Conservation (phyloP, 805 yeast species). For the Pichia heedii region DNA sequence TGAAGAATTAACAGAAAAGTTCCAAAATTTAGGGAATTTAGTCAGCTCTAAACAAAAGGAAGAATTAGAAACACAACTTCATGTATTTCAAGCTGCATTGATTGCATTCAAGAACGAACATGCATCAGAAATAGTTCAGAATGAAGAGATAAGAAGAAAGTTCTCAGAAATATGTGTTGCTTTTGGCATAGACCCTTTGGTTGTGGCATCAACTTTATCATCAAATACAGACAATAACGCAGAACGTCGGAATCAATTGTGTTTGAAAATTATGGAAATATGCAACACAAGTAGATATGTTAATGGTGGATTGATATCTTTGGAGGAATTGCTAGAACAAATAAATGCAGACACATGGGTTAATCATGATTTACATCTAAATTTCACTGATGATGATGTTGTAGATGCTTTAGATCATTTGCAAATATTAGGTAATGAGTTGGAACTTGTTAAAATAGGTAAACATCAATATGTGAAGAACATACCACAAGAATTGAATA, state of each 20-base stretch:
- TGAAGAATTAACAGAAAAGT: constrained; percentile 25
- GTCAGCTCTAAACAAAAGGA: constrained; percentile 46
- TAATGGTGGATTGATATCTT: constrained; percentile 75
- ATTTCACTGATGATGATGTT: constrained; percentile 41
- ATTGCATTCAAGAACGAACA: constrained; percentile 69
- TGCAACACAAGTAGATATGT: constrained; percentile 60
- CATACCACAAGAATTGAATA: constrained; percentile 52
- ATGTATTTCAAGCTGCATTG: constrained; percentile 69
- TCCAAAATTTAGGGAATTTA: constrained; percentile 40
- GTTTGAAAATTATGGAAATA: constrained; percentile 66
- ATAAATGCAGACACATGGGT: constrained; percentile 18
- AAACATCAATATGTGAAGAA: constrained; percentile 50
- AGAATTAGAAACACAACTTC: constrained; percentile 60
- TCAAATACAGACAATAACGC: constrained; percentile 18
- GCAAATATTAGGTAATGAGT: constrained; percentile 58
- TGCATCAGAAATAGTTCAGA: constrained; percentile 53
- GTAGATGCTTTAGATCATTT: constrained; percentile 46
- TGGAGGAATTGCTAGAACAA: constrained; percentile 40
- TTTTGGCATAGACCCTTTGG: constrained; percentile 79
- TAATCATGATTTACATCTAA: constrained; percentile 24
- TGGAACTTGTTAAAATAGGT: constrained; percentile 52
- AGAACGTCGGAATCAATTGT: constrained; percentile 58
- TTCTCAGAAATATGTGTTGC: constrained; percentile 69
- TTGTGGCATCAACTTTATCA: constrained; percentile 23
- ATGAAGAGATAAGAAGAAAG: constrained; percentile 57